Evolutionary conservation across 257 asterid species (phyloP).

Genomic region (Solanum boliviense): DNA sequence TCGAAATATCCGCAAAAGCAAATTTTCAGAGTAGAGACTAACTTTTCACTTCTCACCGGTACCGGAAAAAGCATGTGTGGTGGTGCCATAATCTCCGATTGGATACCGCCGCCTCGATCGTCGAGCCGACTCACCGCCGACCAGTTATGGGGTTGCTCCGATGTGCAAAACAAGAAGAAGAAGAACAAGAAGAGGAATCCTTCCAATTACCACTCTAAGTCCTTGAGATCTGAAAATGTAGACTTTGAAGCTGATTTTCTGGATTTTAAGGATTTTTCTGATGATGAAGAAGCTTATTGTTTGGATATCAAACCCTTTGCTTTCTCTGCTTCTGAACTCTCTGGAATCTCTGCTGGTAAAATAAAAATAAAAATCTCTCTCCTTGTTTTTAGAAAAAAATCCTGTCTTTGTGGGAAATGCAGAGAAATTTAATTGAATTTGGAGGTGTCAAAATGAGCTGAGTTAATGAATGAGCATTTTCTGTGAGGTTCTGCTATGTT

Average conservation of each 20-base stretch:
- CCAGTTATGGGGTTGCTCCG: slow-evolving; percentile 59
- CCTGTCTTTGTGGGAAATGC: background rate
- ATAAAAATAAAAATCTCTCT: fast-evolving
- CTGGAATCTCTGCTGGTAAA: background rate
- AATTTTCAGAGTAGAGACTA: background rate
- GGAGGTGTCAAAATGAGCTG: background rate
- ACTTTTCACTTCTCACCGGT: background rate
- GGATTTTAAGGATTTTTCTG: slow-evolving; percentile 57
- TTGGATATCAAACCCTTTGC: slow-evolving; percentile 26
- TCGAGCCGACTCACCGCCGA: slow-evolving; percentile 69
- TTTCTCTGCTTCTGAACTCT: background rate
- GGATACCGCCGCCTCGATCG: slow-evolving; percentile 34
- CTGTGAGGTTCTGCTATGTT: background rate
- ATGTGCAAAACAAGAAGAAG: background rate
- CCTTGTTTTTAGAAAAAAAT: background rate
- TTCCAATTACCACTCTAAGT: slow-evolving; percentile 28
- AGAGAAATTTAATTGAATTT: background rate
- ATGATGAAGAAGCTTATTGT: slow-evolving; percentile 10
- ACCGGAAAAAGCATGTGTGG: slow-evolving; percentile 54
- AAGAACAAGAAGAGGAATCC: slow-evolving; percentile 20
- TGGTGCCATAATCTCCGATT: slow-evolving; percentile 74
- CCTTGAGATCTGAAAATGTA: slow-evolving; percentile 40
- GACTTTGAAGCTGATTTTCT: slow-evolving; percentile 80
- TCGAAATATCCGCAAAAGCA: background rate
- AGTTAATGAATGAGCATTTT: background rate